Evolutionary conservation across 2,329 filamentous ascomycete genomes (phyloP).

Genomic region (Claviceps monticola): DNA sequence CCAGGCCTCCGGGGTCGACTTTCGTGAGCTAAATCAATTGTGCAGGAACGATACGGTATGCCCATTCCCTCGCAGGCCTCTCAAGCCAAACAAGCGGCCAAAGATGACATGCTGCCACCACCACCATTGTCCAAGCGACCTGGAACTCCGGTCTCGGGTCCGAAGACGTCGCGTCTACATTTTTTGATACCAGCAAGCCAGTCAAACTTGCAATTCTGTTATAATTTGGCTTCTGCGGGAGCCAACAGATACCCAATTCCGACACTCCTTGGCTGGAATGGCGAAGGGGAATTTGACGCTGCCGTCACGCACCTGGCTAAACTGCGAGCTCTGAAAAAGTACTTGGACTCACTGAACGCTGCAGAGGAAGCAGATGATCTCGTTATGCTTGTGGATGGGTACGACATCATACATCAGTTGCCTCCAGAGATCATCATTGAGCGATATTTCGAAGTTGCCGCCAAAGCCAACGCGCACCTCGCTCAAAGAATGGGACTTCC

Average conservation of each 20-base stretch:
- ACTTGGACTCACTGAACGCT: constrained; percentile 16
- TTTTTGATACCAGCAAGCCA: constrained; percentile 24
- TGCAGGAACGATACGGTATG: background rate
- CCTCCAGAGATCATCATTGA: constrained; percentile 48
- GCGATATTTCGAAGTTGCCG: constrained; percentile 42
- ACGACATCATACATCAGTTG: constrained; percentile 52
- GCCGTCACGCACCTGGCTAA: constrained; percentile 25
- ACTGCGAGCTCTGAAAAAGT: constrained; percentile 21
- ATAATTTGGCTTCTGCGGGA: constrained; percentile 23
- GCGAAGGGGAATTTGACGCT: constrained; percentile 20
- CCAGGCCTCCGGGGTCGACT: background rate
- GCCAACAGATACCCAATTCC: constrained; percentile 25
- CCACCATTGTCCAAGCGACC: background rate
- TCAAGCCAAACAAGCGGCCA: background rate
- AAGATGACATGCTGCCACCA: background rate
- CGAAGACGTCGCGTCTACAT: constrained; percentile 20
- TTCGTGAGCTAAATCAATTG: background rate
- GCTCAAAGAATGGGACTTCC: constrained; percentile 32
- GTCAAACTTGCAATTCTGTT: constrained; percentile 24
- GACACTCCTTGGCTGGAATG: constrained; percentile 25
- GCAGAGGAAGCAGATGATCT: constrained; percentile 37
- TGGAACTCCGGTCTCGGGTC: background rate
- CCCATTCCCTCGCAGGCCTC: background rate
- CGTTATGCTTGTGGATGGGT: constrained; percentile 48
- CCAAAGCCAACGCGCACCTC: constrained; percentile 38